phyloP scores from a whole-genome alignment of 208 protist species.

The Trichomonas gallinae region DNA sequence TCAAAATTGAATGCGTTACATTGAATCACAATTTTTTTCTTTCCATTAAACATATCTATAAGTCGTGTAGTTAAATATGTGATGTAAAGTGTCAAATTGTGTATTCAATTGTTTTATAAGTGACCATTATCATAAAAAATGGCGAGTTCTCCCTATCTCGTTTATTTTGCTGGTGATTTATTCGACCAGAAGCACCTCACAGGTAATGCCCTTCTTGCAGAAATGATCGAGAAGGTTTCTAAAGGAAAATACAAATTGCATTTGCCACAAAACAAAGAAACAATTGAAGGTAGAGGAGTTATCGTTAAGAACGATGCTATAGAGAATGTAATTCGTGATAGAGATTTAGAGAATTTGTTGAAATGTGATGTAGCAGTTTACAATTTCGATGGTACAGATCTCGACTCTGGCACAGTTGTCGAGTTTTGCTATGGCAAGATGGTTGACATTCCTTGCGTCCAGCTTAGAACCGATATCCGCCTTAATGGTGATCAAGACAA shows the following conservation, averaged over 20 bases:
- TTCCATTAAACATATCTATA: too few species aligned
- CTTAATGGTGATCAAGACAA: background rate
- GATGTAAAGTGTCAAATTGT: too few species aligned
- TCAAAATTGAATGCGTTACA: too few species aligned
- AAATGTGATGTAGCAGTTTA: background rate
- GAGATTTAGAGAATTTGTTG: background rate
- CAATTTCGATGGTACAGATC: background rate
- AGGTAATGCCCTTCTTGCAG: background rate
- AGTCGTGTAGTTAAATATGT: too few species aligned
- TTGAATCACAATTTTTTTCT: too few species aligned
- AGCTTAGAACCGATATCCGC: background rate
- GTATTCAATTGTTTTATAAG: too few species aligned
- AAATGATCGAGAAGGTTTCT: background rate
- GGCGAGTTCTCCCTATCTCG: background rate
- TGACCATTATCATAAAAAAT: too few species aligned
- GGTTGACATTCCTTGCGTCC: background rate
- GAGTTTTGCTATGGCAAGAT: background rate
- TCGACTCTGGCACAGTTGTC: background rate
- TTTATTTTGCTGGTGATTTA: background rate
- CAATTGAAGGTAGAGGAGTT: background rate
- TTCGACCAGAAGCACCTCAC: background rate
- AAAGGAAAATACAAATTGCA: background rate
- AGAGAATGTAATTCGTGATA: background rate
- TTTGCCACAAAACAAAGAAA: background rate
- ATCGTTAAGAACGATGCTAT: background rate